Percentiles rank a stretch among this genome's conserved stretches.
phyloP scores from a whole-genome alignment of 2,329 filamentous ascomycete genomes.

The Pestalotiopsis sp. region DNA sequence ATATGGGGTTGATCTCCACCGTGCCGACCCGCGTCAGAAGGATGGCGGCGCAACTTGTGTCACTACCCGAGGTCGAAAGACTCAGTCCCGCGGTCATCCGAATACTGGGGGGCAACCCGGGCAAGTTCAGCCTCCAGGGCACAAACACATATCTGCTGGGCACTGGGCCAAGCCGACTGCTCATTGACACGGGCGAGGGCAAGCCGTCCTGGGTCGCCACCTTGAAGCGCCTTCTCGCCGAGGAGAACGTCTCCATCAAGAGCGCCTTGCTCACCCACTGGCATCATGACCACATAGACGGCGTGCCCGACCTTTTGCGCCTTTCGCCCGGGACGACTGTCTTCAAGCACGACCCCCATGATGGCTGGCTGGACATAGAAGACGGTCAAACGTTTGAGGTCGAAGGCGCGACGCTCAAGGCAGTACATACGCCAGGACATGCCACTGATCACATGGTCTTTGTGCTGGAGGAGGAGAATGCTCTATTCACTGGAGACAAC shows the following conservation, averaged over 20 bases:
- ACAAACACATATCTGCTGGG: slow-evolving; percentile 97
- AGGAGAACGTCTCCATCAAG: slow-evolving; percentile 71
- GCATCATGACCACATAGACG: slow-evolving; percentile 85
- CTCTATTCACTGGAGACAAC: slow-evolving; percentile 89
- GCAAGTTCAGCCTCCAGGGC: slow-evolving; percentile 76
- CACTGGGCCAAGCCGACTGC: slow-evolving; percentile 69
- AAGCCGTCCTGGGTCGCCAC: slow-evolving; percentile 70
- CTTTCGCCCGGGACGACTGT: slow-evolving; percentile 66
- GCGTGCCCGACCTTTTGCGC: slow-evolving; percentile 69
- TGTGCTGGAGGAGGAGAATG: slow-evolving; percentile 74
- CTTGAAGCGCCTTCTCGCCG: slow-evolving; percentile 64
- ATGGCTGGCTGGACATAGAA: slow-evolving; percentile 55
- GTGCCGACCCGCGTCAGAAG: slow-evolving; percentile 26
- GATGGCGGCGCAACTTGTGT: slow-evolving; percentile 65
- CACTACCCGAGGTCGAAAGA: slow-evolving; percentile 74
- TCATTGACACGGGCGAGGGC: slow-evolving; percentile 92
- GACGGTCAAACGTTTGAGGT: slow-evolving; percentile 57
- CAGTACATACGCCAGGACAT: slow-evolving; percentile 63
- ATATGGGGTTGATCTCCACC: slow-evolving; percentile 24
- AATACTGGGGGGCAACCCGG: slow-evolving; percentile 87
- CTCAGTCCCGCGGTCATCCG: slow-evolving; percentile 79
- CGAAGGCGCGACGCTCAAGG: slow-evolving; percentile 41
- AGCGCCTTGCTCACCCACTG: slow-evolving; percentile 83
- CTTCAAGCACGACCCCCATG: slow-evolving; percentile 66
- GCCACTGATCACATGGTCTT: slow-evolving; percentile 83